Evolutionary conservation across 139 green algal genomes (phyloP).

Genomic region (Ostreobium quekettii): DNA sequence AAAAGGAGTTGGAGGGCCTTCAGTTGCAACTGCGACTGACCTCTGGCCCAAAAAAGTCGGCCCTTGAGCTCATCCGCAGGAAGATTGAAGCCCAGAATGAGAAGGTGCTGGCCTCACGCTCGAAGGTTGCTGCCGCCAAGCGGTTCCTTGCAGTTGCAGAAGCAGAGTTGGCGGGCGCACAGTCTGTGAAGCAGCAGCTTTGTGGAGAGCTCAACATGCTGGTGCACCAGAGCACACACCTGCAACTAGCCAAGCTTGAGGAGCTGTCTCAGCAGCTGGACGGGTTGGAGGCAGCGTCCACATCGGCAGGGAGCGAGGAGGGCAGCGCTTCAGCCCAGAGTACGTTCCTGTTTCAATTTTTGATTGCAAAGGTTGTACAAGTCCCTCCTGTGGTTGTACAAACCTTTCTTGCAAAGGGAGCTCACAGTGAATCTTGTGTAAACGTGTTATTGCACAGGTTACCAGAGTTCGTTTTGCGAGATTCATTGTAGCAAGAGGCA

Average conservation of each 20-base stretch:
- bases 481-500: too few relatives aligned
- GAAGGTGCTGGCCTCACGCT: neutral
- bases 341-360: too few relatives aligned
- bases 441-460: too few relatives aligned
- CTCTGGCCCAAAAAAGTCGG: neutral
- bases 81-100: neutral
- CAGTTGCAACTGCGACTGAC: neutral
- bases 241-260: slow-evolving; percentile 46
- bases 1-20: neutral
- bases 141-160: slow-evolving; percentile 24
- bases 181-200: slow-evolving; percentile 46
- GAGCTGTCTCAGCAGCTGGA: slow-evolving; percentile 20
- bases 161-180: slow-evolving; percentile 30
- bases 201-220: slow-evolving; percentile 51
- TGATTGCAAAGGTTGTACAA: too few relatives aligned
- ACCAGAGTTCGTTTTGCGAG: too few relatives aligned
- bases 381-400: too few relatives aligned
- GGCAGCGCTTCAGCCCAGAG: too few relatives aligned
- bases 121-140: neutral
- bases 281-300: too few relatives aligned
- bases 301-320: too few relatives aligned
- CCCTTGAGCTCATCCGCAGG: neutral
- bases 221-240: slow-evolving; percentile 39
- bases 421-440: too few relatives aligned
- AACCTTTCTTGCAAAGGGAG: too few relatives aligned